phyloP scores from a whole-genome alignment of 106 monocot genomes.

The Acorus gramineus region DNA sequence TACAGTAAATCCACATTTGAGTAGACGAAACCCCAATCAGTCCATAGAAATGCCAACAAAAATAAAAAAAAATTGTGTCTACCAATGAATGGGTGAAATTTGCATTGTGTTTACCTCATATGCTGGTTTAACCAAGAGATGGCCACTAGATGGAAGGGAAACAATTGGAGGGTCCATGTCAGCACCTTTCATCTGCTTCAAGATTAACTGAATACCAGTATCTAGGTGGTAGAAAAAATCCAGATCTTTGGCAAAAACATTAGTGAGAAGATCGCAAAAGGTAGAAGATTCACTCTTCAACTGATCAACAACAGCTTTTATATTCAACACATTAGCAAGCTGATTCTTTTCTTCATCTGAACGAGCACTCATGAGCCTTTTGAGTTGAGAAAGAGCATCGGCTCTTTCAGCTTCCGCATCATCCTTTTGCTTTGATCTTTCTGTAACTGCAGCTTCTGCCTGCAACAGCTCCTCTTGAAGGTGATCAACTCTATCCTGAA shows the following conservation, averaged over 20 bases:
- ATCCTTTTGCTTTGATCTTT: conserved; percentile 37
- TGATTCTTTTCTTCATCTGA: conserved; percentile 44
- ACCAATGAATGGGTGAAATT: neutral
- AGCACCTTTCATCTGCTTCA: conserved; percentile 28
- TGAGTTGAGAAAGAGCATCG: conserved; percentile 45
- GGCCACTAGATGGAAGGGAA: conserved; percentile 11
- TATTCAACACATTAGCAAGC: conserved; percentile 30
- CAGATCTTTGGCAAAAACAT: conserved; percentile 27
- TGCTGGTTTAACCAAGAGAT: conserved; percentile 8
- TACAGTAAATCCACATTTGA: neutral
- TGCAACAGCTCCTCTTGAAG: conserved; percentile 72
- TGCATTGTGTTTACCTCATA: conserved; percentile 41
- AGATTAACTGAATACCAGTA: conserved; percentile 25
- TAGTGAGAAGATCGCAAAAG: conserved; percentile 31
- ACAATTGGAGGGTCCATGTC: conserved; percentile 12
- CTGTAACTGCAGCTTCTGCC: conserved; percentile 26
- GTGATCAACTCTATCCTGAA: conserved; percentile 76
- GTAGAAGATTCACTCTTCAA: conserved; percentile 32
- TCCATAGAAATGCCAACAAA: neutral
- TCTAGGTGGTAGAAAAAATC: conserved; percentile 28
- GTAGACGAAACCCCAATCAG: neutral
- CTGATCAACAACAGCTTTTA: conserved; percentile 37
- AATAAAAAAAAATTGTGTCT: neutral
- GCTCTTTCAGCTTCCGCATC: conserved; percentile 39
- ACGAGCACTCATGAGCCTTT: conserved; percentile 26